A percentile compares a stretch with the other conserved stretches of the same genome.
Conservation (phyloP, 169 alveolate genomes). For the Plasmodium gaboni region DNA sequence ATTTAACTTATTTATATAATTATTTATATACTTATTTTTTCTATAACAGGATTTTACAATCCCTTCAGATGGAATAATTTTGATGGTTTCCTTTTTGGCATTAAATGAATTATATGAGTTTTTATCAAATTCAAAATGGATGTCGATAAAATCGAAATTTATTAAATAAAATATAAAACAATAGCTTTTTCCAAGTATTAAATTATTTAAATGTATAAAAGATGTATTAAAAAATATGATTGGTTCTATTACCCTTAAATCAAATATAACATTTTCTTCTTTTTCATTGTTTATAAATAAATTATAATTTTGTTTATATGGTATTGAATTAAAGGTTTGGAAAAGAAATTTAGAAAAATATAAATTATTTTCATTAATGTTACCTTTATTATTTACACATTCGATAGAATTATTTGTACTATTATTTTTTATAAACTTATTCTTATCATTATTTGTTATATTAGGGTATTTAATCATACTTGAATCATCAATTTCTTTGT, state of each 20-base stretch:
- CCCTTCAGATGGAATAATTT: conserved; percentile 54
- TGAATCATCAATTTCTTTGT: conserved; percentile 5
- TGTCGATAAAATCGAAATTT: conserved; percentile 59
- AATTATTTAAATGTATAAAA: conserved; percentile 58
- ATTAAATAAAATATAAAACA: conserved; percentile 67
- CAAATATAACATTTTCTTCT: conserved; percentile 16
- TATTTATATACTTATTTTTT: conserved; percentile 28
- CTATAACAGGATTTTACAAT: conserved; percentile 63
- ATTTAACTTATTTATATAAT: conserved; percentile 26
- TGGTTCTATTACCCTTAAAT: conserved; percentile 43
- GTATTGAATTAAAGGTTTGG: conserved; percentile 22
- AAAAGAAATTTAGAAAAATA: conserved; percentile 26
- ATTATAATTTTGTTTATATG: conserved; percentile 35
- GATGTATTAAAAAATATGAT: conserved; percentile 62
- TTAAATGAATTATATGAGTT: conserved; percentile 58
- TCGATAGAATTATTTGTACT: conserved; percentile 29
- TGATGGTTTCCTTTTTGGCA: conserved; percentile 60
- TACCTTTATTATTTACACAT: conserved; percentile 49
- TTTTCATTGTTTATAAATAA: conserved; percentile 29
- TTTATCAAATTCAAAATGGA: conserved; percentile 70
- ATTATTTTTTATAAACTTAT: background rate
- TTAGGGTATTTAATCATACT: background rate
- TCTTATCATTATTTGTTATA: background rate
- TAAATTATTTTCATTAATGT: conserved; percentile 25
- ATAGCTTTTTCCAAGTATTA: conserved; percentile 63